Percentiles rank a stretch among this genome's conserved stretches.
These are phyloP conservation scores for Annulohypoxylon maeteangense DNA, from an alignment of 495 filamentous ascomycete genomes.

Conservation along the genomic window DNA sequence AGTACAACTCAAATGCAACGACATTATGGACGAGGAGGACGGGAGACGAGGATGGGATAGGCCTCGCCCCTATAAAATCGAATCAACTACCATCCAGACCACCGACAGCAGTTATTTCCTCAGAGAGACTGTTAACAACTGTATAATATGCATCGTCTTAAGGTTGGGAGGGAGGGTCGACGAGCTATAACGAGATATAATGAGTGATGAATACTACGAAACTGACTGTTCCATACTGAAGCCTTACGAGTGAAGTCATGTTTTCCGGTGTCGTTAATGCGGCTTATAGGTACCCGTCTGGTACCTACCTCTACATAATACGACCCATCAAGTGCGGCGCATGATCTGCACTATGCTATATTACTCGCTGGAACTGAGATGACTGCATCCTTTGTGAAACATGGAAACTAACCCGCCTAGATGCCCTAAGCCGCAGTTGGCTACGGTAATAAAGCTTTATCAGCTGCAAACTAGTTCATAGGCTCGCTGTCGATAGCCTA, in stretches of 20 bases:
- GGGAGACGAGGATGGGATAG: conserved; percentile 22
- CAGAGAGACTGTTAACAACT: conserved; percentile 23
- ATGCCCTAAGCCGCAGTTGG: neutral
- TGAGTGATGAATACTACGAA: conserved; percentile 29
- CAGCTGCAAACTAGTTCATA: neutral
- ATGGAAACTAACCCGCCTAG: neutral
- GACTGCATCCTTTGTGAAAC: conserved; percentile 14
- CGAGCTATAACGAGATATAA: conserved; percentile 9
- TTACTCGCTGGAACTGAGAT: neutral
- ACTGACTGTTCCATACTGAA: neutral
- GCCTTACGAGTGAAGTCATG: neutral
- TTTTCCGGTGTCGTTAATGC: conserved; percentile 2
- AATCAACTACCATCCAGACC: conserved; percentile 10
- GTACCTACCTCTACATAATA: too few species aligned
- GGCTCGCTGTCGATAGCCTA: neutral
- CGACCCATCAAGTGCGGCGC: neutral
- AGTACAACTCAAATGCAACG: conserved; percentile 33
- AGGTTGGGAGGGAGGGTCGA: neutral
- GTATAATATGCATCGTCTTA: conserved; percentile 14
- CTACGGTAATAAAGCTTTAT: neutral
- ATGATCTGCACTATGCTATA: neutral
- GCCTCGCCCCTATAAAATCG: conserved; percentile 17
- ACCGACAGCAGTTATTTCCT: conserved; percentile 4
- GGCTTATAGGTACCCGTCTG: conserved; percentile 6
- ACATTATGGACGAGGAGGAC: conserved; percentile 27